Conservation (phyloP, 2,329 filamentous ascomycete genomes). For the Dryadomyces sulphureus region DNA sequence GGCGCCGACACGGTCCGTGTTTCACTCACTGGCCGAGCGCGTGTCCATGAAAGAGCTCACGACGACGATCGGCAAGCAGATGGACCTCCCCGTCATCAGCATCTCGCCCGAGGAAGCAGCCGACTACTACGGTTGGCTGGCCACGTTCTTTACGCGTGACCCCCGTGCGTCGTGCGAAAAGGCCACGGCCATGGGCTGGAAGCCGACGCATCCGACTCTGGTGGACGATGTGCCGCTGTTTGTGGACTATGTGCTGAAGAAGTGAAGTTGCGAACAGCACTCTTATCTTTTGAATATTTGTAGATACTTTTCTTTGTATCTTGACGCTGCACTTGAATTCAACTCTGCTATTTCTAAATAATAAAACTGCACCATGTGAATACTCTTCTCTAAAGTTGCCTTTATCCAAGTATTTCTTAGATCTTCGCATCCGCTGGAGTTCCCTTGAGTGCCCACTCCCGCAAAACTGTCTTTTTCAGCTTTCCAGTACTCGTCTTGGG, state of each 20-base stretch:
- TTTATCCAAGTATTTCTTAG: too few species aligned
- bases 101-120: conserved; percentile 16
- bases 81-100: conserved; percentile 18
- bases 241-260: neutral
- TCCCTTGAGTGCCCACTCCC: conserved; percentile 53
- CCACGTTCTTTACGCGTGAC: conserved; percentile 10
- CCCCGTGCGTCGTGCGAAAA: conserved; percentile 20
- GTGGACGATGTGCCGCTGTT: conserved; percentile 5
- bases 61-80: conserved; percentile 17
- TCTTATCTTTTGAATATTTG: too few species aligned
- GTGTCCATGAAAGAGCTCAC: conserved; percentile 21
- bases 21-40: conserved; percentile 21
- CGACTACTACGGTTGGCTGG: conserved; percentile 14
- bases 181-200: conserved; percentile 23
- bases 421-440: conserved; percentile 4
- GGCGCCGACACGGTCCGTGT: conserved; percentile 14
- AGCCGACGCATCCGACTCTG: conserved; percentile 3
- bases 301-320: too few species aligned
- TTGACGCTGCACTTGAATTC: too few species aligned
- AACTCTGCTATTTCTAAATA: too few species aligned
- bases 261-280: neutral
- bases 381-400: neutral
- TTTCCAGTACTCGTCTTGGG: conserved; percentile 98
- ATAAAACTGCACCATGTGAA: neutral
- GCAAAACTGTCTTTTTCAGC: conserved; percentile 83